Evolutionary conservation across 257 asterid species (phyloP), one percentile per base, ranked within the genome.

Genomic region (Cynanchum wilfordii): DNA sequence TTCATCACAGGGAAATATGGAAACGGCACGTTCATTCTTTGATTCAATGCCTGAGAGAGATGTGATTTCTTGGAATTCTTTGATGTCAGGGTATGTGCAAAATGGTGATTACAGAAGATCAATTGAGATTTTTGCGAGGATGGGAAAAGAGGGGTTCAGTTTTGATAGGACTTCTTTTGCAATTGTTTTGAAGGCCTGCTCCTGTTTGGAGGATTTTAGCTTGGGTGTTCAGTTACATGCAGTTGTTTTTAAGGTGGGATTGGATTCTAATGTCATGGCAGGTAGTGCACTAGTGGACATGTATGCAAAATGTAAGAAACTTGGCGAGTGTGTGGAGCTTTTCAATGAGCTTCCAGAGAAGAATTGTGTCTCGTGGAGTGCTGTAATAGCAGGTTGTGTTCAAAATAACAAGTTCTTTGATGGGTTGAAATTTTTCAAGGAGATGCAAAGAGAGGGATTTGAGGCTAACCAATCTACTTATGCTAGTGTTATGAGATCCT

Each of bases 281-380:
- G 97, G 97, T 24, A 89, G 96, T 74, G 91, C 96, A 12, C 73
- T 90, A 38, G 75, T 90, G 81, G 95, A 87, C 76, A 90, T 93
- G 98, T 93, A 93, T 79, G 92, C 91, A 22, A 93, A 93, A 79
- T 89, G 98, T 85, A 90, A 85, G 89, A 87, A 80, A 66, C 71
- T 90, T 72, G 45, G 80, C 62, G 93, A 89, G 47, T 86, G 96
- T 0, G 11, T 86, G 49, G 30, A 60, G 22, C 79, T 88, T 75
- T 90, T 93, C 27, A 1, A 70, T 66, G 79, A 84, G 40, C 92
- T 93, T 89, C 87, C 90, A 0, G 86, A 78, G 66, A 93, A 82
- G 82, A 90, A 89, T 44, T 82, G 87, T 90, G 95, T 93, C 73
- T 85, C 97, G 1, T 93, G 98, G 98, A 92, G 98, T 11, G 98